Conservation (phyloP, 306 rosid genomes). For the Cicer chorassanicum region DNA sequence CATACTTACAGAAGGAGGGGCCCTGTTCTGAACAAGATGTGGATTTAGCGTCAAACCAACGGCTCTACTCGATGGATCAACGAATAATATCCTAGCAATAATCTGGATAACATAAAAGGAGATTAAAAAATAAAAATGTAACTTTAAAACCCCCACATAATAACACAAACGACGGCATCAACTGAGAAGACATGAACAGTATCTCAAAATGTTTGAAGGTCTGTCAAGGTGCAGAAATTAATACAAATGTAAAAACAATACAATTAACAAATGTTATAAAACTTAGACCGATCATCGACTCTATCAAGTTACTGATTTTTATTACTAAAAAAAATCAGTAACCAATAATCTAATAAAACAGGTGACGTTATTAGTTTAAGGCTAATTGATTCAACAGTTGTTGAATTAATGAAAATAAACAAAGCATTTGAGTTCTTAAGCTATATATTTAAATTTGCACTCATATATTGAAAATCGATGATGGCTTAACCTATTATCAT, state of each 20-base stretch:
- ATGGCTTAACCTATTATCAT: too few species aligned
- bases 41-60: conserved; percentile 95
- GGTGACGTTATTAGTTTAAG: too few species aligned
- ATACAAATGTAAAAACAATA: conserved; percentile 27
- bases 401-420: too few species aligned
- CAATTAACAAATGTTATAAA: conserved; percentile 9
- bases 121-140: conserved; percentile 27
- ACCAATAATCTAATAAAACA: too few species aligned
- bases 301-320: too few species aligned
- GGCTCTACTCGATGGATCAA: conserved; percentile 91
- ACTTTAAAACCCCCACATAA: conserved; percentile 22
- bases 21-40: conserved; percentile 79
- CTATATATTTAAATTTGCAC: too few species aligned
- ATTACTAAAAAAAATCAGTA: too few species aligned
- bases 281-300: neutral
- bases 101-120: conserved; percentile 57
- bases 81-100: conserved; percentile 81
- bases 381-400: too few species aligned
- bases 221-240: conserved; percentile 23
- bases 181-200: conserved; percentile 17
- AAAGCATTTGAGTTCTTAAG: too few species aligned
- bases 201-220: neutral
- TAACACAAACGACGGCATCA: conserved; percentile 31
- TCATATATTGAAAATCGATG: neutral
- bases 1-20: conserved; percentile 78